Percentiles rank a stretch among this genome's conserved stretches.
phyloP scores from a whole-genome alignment of 140 eudicot species.

The Stevia rebaudiana region DNA sequence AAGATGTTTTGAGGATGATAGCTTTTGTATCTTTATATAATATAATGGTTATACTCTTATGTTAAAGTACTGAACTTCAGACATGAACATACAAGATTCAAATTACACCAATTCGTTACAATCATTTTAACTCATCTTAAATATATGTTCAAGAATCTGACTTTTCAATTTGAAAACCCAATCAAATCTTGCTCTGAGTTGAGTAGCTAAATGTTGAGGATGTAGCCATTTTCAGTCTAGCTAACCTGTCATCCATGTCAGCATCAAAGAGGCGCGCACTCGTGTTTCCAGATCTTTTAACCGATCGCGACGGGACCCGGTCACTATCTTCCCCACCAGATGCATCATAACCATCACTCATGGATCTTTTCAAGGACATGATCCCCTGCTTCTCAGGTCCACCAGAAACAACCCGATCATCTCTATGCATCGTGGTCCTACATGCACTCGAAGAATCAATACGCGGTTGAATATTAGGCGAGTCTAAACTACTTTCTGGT shows the following conservation, averaged over 20 bases:
- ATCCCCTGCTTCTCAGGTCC: constrained; percentile 30
- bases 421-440: constrained; percentile 37
- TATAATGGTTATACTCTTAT: not conserved
- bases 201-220: constrained; percentile 30
- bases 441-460: constrained; percentile 49
- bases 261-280: constrained; percentile 53
- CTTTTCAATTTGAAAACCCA: not conserved
- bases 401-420: constrained; percentile 21
- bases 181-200: constrained; percentile 22
- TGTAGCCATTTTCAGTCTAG: constrained; percentile 21
- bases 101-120: constrained; percentile 8
- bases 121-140: constrained; percentile 5
- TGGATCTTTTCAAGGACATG: constrained; percentile 53
- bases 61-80: not conserved
- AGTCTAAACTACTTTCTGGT: constrained; percentile 82
- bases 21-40: not conserved
- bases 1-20: not conserved
- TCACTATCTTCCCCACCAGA: constrained; percentile 99
- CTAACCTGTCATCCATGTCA: constrained; percentile 35
- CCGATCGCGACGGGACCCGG: constrained; percentile 50
- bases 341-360: constrained; percentile 91
- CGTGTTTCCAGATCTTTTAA: constrained; percentile 52
- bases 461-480: constrained; percentile 73
- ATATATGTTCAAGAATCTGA: constrained; percentile 13
- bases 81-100: not conserved